Evolutionary conservation across 768 basidiomycete genomes (phyloP).

Genomic region (Gloeophyllum trabeum): DNA sequence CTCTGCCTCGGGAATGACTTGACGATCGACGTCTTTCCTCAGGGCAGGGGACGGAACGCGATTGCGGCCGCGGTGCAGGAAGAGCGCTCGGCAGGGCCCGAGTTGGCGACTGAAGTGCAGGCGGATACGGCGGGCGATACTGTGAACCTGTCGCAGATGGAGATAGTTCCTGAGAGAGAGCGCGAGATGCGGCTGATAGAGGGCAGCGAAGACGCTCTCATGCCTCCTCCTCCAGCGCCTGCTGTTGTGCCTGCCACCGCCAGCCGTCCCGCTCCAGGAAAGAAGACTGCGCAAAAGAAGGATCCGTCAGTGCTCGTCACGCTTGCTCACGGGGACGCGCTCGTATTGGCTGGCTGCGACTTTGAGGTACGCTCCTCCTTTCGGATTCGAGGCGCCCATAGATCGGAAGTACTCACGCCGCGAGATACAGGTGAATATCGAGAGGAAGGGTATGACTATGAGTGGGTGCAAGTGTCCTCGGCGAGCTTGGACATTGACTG

Average conservation of each 20-base stretch:
- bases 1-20: too few relatives aligned
- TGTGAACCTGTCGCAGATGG: neutral
- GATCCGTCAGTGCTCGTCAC: slow-evolving; percentile 12
- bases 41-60: too few relatives aligned
- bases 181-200: neutral
- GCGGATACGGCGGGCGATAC: neutral
- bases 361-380: slow-evolving; percentile 25
- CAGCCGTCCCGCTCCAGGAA: neutral
- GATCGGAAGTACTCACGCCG: neutral
- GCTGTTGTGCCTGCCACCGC: neutral
- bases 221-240: neutral
- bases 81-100: too few relatives aligned
- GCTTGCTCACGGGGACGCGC: slow-evolving; percentile 27
- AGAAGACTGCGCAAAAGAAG: too few relatives aligned
- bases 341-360: slow-evolving; percentile 24
- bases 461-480: slow-evolving; percentile 4
- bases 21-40: too few relatives aligned
- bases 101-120: too few relatives aligned
- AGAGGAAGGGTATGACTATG: slow-evolving; percentile 16
- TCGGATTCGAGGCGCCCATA: neutral
- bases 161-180: neutral
- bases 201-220: neutral
- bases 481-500: slow-evolving; percentile 2
- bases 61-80: too few relatives aligned
- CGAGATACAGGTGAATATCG: slow-evolving; percentile 1